Base-by-base conservation (phyloP, 768 basidiomycete genomes). In the Agrocybe pediades region DNA sequence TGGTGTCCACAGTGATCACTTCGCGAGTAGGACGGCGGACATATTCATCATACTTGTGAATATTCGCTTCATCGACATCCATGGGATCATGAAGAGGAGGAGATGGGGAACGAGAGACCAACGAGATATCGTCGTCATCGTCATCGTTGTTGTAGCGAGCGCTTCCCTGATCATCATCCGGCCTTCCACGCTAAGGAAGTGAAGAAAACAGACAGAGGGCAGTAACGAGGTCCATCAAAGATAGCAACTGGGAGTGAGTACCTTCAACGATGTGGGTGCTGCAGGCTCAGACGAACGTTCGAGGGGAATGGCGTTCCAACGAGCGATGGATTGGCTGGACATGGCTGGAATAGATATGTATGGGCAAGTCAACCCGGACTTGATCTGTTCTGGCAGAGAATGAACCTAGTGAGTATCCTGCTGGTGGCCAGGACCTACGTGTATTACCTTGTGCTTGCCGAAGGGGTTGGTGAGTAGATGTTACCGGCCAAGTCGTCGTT, bases 1-100 rank as follows among this genome's bases (percentile, higher is more conserved):
- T 90, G 39, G 90, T 92, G 46, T 93, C 87, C 50, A 92, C 83
- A 7, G 92, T 92, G 56, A 92, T 80, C 59, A 84, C 76, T 63
- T 93, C 91, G 26, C 74, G 80, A 44, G 74, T 74, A 4, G 74
- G 63, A 8, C 77, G 76, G 25, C 67, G 72, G 46, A 81, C 68
- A 65, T 84, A 80, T 64, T 88, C 86, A 59, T 90, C 87, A 65
- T 89, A 88, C 61, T 83, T 84, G 67, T 76, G 72, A 44, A 79
- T 61, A 60, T 69, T 50, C 30, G 63, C 66, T n/a, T 51, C 51
- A 57, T 82, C 80, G 36, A 79, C 68, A 52, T 88, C 82, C 80
- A 81, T 84, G 24, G 68, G 62, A 56, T 81, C 76, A 3, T 78
- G 73, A 1, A 57, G 52, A 25, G 64, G 58, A 0, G 91, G 90